Base-by-base conservation (phyloP, 257 asterid genomes). In the Rubia yunnanensis region DNA sequence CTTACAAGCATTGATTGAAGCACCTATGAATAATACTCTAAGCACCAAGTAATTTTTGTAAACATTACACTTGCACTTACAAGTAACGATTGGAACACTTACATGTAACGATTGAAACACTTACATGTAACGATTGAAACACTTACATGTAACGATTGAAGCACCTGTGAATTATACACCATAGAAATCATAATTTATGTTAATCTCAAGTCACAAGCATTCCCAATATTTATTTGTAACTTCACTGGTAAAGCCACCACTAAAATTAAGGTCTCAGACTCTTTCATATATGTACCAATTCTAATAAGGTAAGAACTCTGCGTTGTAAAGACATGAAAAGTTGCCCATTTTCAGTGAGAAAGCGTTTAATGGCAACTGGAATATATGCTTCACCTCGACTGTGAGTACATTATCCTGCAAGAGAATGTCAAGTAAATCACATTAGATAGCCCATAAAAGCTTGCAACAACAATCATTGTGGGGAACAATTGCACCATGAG, bases 381-480 rank as follows among this genome's bases (percentile, higher is more conserved):
- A 91, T 88, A 26, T 95, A 82, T 79, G 92, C 89, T 69, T 78
- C 83, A 67, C 90, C 95, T 65, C 82, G 81, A 75, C 97, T 88
- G 70, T 91, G 95, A 66, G 80, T 91, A 49, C 97, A 96, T 73
- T 79, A 86, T 62, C 97, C 96, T 91, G 92, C 64, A 28, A 54
- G 11, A 63, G 53, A 65, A 39, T 60, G 48, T 60, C 20, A 28
- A 17, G 75, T 17, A 53, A 26, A 18, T 53, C 18, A 58, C 8
- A 28, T 56, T 14, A 30, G 14, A 24, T 50, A 20, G 54, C 23
- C 27, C 5, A 7, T 55, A 27, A 7, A 68, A n/a, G 23, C 62
- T n/a, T n/a, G 18, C 56, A 13, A 39, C 54, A 44, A 23, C 34
- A 68, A 26, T 14, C 32, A 52, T 50, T 5, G 36, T 20, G 53